Percentiles rank a stretch among this genome's conserved stretches.
These are phyloP conservation scores for Fomitopsis palustris DNA, from an alignment of 1,284 basidiomycete species.

Conservation along the genomic window DNA sequence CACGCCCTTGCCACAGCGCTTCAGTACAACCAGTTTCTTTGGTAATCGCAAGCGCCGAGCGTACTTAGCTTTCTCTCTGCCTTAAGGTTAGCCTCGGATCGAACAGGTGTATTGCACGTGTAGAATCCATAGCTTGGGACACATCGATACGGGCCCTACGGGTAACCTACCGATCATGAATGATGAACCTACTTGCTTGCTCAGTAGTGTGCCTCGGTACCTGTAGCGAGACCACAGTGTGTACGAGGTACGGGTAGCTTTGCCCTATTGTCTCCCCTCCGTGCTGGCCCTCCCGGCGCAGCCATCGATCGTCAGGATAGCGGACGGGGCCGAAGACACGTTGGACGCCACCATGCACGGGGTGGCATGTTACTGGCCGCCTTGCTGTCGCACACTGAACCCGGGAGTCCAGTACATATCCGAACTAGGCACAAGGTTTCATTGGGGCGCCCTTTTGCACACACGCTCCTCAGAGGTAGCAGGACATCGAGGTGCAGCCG, in stretches of 20 bases:
- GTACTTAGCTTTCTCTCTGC: neutral
- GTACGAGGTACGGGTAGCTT: neutral
- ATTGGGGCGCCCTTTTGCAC: neutral
- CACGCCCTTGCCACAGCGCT: slow-evolving; percentile 42
- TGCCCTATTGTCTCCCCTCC: neutral
- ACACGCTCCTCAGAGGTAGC: neutral
- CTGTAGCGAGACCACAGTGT: neutral
- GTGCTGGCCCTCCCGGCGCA: neutral
- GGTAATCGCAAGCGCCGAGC: neutral
- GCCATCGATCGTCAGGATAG: neutral
- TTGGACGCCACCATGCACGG: neutral
- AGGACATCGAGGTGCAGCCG: neutral
- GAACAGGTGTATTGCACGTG: neutral
- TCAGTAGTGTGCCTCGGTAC: neutral
- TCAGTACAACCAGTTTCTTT: slow-evolving; percentile 16
- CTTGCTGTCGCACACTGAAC: neutral
- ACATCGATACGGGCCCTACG: slow-evolving; percentile 2
- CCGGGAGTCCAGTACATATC: neutral
- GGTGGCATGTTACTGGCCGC: neutral
- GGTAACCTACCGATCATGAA: slow-evolving; percentile 1
- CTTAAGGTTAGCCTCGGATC: neutral
- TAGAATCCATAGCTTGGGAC: neutral
- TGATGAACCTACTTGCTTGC: neutral
- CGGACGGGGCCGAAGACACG: neutral
- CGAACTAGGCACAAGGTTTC: neutral